Base-by-base conservation (phyloP, 2,329 filamentous ascomycete genomes). In the Setomelanomma holmii region DNA sequence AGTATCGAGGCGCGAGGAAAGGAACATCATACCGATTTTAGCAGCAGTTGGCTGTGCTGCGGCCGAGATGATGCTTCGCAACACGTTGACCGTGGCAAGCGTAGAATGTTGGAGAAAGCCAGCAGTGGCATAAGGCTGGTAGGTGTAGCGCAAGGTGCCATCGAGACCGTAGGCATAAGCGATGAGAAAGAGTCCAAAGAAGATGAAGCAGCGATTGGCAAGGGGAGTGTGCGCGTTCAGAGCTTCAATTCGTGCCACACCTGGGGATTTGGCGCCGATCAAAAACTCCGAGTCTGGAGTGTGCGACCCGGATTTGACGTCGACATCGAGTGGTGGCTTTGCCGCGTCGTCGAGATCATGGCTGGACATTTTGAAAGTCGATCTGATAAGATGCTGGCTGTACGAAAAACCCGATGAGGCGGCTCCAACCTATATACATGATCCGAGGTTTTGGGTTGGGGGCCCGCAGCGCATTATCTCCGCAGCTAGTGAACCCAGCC, bases 131-230 rank as follows among this genome's bases (percentile, higher is more conserved):
- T 79, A 77, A 0, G 84, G 79, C 75, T 83, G 56, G 5, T 60
- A 64, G 0, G 51, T 40, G 23, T 79, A 81, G 12, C 85, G 79
- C 38, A 87, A 76, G 1, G 77, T 82, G 20, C 82, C 55, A 19
- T 64, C 59, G 19, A 88, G 76, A 1, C 84, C 82, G 66, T 88
- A 89, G 27, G 80, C 83, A 67, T 87, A 89, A 10, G 85, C 82
- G 46, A 88, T 75, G 24, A 89, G 68, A 67, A 89, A 88, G 56
- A 88, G 77, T 20, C 84, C 78, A 8, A 82, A 63, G 71, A 88
- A 88, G 67, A 89, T 79, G 55, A 79, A 76, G 53, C 84, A 57
- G 23, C 84, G 83, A 66, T 88, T 84, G 12, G 60, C 52, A 4
- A 72, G 55, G 16, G 80, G 84, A 33, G 87, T 79, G 55, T 83